phyloP scores from a whole-genome alignment of 2,329 filamentous ascomycete species.

The Chrysoporthe deuterocubensis region DNA sequence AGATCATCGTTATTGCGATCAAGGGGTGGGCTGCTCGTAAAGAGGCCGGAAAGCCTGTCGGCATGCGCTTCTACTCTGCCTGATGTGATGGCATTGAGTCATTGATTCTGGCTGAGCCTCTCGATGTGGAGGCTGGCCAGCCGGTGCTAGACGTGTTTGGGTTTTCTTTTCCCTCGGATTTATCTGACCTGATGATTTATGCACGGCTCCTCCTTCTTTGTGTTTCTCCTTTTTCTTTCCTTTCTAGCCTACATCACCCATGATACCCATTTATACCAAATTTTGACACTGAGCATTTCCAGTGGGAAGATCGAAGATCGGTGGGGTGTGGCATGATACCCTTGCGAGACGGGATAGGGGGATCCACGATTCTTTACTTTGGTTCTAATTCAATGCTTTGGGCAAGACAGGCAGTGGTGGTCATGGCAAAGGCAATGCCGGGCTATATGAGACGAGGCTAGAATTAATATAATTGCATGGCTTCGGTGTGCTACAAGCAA shows the following conservation, averaged over 20 bases:
- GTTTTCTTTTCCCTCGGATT: not conserved
- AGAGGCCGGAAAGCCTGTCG: conserved; percentile 40
- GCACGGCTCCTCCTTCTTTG: not conserved
- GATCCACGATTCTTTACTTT: not conserved
- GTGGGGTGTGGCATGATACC: conserved; percentile 8
- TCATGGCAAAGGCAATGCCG: not conserved
- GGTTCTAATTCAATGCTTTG: not conserved
- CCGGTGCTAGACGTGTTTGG: not conserved
- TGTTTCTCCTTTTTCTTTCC: not conserved
- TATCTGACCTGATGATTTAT: not conserved
- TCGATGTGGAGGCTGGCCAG: not conserved
- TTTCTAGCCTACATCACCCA: conserved; percentile 16
- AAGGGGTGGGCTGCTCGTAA: conserved; percentile 80
- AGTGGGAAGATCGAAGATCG: conserved; percentile 10
- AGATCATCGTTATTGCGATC: conserved; percentile 75
- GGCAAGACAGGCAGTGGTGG: too few relatives aligned
- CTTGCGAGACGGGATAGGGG: not conserved
- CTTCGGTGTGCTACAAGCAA: not conserved
- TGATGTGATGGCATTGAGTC: not conserved
- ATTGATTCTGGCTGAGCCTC: not conserved
- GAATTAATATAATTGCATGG: not conserved
- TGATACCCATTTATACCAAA: conserved; percentile 29
- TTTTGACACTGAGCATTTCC: conserved; percentile 14
- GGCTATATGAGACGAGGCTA: not conserved
- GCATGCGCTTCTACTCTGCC: conserved; percentile 18